Evolutionary conservation across 1,139 yeast genomes (phyloP), one percentile per base, ranked within the genome.

Genomic region (Pichia sp.): DNA sequence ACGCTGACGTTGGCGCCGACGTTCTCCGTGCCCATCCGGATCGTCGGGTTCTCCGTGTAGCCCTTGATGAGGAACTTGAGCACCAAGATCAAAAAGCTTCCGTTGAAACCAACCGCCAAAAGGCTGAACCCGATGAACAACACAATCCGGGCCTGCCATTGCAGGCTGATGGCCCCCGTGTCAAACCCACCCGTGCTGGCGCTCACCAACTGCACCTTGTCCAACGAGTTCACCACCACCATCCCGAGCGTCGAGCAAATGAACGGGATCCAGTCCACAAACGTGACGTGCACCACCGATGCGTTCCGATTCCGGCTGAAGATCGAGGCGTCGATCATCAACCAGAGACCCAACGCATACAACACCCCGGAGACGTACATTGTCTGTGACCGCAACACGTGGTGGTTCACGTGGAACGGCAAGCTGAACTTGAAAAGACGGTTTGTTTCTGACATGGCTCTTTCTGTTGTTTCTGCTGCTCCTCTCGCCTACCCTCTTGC

Each of bases 221-320:
- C 99, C 51, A 93, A 90, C 6, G 95, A 84, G 66, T 90, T 93
- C 59, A 93, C 95, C 60, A 92, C 87, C 52, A 92, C 73, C 92
- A 92, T 92, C 7, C 99, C 99, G 49, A 90, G 71, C 1, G 95
- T 82, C 5, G 96, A 86, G 62, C 97, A 87, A 31, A 93, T 79
- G 61, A 87, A 84, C 5, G 99, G 99, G 53, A 93, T 82, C 99
- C 99, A 93, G 72, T 93, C 99, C 43, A 87, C 83, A 67, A 93
- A 87, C 4, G 95, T 84, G 38, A 93, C 89, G 68, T 93, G 98
- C 6, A 90, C 89, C 46, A 77, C 76, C 1, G 96, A 85, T 0
- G 93, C 96, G 72, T 93, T 92, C 54, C 85, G 86, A 29, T 90
- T 86, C 61, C 84, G 85, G 46, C 96, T 87, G 70, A 81, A 93